These are phyloP conservation scores for sorghum (Sorghum bicolor) DNA, from an alignment of 176 grass and related monocot genomes.

Conservation along the genomic window DNA sequence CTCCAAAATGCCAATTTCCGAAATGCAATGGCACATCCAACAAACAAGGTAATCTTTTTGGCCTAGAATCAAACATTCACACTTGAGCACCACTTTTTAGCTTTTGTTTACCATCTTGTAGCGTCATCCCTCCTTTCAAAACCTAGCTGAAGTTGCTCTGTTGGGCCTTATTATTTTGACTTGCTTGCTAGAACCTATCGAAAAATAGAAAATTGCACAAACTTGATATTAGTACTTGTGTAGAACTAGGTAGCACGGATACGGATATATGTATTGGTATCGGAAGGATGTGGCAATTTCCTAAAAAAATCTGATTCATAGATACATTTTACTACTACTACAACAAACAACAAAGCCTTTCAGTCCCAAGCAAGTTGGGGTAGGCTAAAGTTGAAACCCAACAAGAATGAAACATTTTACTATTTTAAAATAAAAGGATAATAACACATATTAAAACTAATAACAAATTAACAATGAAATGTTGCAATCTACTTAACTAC, in stretches of 20 bases:
- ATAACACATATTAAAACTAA: not conserved
- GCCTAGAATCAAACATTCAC: not conserved
- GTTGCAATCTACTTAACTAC: no score
- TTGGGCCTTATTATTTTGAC: not conserved
- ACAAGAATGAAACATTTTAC: not conserved
- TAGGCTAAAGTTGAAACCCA: no score
- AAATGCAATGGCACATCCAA: slow-evolving; percentile 94
- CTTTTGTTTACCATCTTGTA: not conserved
- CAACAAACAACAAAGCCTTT: no score
- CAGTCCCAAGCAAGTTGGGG: no score
- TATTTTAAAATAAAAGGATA: not conserved
- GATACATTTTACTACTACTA: not conserved
- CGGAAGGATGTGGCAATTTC: not conserved
- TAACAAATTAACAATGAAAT: not conserved
- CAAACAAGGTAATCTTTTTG: slow-evolving; percentile 70
- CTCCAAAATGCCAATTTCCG: slow-evolving; percentile 96
- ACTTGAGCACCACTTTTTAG: not conserved
- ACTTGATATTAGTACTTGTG: not conserved
- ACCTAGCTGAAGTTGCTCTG: not conserved
- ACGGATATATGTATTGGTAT: no score
- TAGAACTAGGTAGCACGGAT: not conserved
- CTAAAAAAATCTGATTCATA: not conserved
- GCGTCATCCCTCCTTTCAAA: not conserved
- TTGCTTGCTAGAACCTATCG: not conserved
- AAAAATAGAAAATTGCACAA: not conserved